Conservation (phyloP, 805 yeast species). For the Metschnikowia koreensis region DNA sequence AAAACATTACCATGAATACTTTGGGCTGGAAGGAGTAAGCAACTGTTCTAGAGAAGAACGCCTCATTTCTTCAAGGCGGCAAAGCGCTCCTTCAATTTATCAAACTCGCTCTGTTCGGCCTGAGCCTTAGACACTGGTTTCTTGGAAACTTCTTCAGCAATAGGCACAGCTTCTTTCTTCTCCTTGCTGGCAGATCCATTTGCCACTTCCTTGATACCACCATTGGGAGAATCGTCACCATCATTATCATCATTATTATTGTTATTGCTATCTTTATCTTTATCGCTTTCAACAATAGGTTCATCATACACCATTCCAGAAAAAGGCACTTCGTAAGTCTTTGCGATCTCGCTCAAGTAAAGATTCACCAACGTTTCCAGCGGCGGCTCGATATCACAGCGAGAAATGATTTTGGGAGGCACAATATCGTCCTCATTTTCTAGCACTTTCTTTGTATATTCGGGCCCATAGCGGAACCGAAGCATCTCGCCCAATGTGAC, state of each 20-base stretch:
- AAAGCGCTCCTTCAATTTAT: constrained; percentile 65
- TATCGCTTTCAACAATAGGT: constrained; percentile 21
- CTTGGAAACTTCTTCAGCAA: constrained; percentile 3
- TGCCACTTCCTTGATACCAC: constrained; percentile 10
- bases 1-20: neutral
- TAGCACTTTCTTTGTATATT: constrained; percentile 55
- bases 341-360: constrained; percentile 77
- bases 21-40: neutral
- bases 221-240: constrained; percentile 25
- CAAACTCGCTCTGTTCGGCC: constrained; percentile 49
- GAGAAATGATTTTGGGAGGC: constrained; percentile 62
- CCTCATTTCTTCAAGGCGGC: constrained; percentile 57
- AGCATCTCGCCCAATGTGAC: constrained; percentile 59
- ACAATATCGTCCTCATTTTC: constrained; percentile 51
- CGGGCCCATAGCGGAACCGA: constrained; percentile 62
- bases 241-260: too few species aligned
- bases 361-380: constrained; percentile 58
- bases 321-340: constrained; percentile 73
- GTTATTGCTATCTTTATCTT: constrained; percentile 27
- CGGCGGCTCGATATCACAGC: constrained; percentile 71
- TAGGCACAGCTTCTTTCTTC: neutral
- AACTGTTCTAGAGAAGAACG: neutral
- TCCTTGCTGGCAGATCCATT: neutral
- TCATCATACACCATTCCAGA: constrained; percentile 47
- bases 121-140: constrained; percentile 25